phyloP scores from a whole-genome alignment of 257 asterid genomes.

The Primulina tabacum region DNA sequence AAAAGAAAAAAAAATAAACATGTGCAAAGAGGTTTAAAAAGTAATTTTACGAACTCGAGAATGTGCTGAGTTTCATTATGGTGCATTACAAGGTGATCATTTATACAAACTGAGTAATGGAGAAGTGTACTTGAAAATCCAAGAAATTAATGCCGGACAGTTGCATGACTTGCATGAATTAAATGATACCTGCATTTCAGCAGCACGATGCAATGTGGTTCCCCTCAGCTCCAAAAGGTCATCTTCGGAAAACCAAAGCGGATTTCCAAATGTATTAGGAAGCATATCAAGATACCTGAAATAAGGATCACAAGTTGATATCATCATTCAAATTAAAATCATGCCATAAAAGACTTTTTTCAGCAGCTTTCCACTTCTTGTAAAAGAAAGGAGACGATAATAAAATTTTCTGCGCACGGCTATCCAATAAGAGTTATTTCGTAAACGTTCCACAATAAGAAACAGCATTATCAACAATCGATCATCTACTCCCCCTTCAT shows the following conservation, averaged over 20 bases:
- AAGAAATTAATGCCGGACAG: slow-evolving; percentile 2
- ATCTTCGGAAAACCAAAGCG: slow-evolving; percentile 90
- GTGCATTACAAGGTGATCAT: not conserved
- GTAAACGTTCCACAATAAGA: slow-evolving; percentile 67
- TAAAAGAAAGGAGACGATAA: not conserved
- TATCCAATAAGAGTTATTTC: slow-evolving; percentile 82
- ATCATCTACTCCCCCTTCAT: slow-evolving; percentile 80
- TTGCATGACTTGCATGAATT: not conserved
- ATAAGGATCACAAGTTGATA: slow-evolving; percentile 18
- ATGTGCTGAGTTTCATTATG: not conserved
- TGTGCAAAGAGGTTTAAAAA: slow-evolving; percentile 16
- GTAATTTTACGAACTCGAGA: slow-evolving; percentile 7
- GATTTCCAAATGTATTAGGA: slow-evolving; percentile 74
- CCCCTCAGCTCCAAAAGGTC: slow-evolving; percentile 86
- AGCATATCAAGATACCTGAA: slow-evolving; percentile 87
- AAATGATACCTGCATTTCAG: slow-evolving; percentile 66
- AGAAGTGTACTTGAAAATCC: slow-evolving; percentile 1
- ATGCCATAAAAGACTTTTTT: not conserved
- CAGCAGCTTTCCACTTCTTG: not conserved
- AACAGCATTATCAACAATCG: slow-evolving; percentile 77
- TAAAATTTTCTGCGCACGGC: slow-evolving; percentile 53
- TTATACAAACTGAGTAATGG: slow-evolving; percentile 1
- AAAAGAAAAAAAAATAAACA: slow-evolving; percentile 7
- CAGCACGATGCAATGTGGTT: slow-evolving; percentile 72
- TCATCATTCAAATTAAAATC: slow-evolving; percentile 3